Conservation (phyloP, 352 stramenopile genomes). For the Globisporangium apiculatum region DNA sequence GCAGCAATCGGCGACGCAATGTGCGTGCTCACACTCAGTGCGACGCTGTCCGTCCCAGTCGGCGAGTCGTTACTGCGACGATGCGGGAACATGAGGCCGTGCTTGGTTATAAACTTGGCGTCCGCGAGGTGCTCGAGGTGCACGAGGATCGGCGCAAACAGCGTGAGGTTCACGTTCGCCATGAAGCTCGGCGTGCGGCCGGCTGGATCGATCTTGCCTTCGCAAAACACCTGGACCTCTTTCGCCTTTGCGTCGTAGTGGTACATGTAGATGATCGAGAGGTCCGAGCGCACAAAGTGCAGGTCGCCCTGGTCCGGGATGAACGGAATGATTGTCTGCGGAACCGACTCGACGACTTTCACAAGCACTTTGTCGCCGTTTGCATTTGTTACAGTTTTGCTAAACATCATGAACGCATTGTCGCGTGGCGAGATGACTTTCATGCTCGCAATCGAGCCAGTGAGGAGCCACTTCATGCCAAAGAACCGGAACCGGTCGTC, state of each 20-base stretch:
- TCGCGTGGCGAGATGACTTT: slow-evolving; percentile 56
- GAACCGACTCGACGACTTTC: slow-evolving; percentile 54
- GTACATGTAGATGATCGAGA: slow-evolving; percentile 64
- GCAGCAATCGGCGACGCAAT: slow-evolving; percentile 19
- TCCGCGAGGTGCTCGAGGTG: slow-evolving; percentile 62
- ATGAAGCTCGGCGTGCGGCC: slow-evolving; percentile 43
- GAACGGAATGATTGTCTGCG: slow-evolving; percentile 32
- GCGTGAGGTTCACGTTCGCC: slow-evolving; percentile 49
- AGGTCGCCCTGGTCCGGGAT: slow-evolving; percentile 20
- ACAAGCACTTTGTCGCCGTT: slow-evolving; percentile 50
- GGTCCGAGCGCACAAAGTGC: slow-evolving; percentile 41
- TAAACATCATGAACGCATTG: slow-evolving; percentile 56
- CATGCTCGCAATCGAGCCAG: slow-evolving; percentile 17
- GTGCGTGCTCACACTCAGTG: slow-evolving; percentile 29
- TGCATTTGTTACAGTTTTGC: slow-evolving; percentile 32
- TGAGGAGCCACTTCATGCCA: slow-evolving; percentile 72
- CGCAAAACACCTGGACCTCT: slow-evolving; percentile 59
- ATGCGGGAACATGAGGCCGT: slow-evolving; percentile 62
- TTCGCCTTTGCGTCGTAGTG: slow-evolving; percentile 41
- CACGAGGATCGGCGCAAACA: slow-evolving; percentile 53
- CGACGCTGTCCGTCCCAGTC: background rate
- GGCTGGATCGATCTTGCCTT: slow-evolving; percentile 46
- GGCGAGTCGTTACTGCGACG: background rate
- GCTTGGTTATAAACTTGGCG: slow-evolving; percentile 79
- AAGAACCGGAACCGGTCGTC: slow-evolving; percentile 67